These are phyloP conservation scores for Sclerotinia borealis DNA, from an alignment of 2,329 filamentous ascomycete species.

Conservation along the genomic window DNA sequence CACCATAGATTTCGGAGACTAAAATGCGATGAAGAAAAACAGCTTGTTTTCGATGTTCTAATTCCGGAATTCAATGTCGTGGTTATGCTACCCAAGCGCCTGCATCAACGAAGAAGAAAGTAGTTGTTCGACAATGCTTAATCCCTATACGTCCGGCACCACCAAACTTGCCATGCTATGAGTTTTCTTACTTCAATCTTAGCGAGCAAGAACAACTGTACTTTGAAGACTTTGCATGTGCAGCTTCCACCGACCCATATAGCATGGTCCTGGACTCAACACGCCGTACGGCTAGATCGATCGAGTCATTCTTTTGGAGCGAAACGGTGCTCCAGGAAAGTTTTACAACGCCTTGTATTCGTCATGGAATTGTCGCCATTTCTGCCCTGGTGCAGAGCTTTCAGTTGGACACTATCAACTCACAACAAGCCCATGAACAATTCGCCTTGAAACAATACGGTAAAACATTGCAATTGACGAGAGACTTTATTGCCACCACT, in stretches of 20 bases:
- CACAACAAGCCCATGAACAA: conserved; percentile 20
- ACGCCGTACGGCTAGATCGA: not conserved
- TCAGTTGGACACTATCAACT: not conserved
- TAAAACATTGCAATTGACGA: conserved; percentile 24
- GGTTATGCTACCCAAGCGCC: conserved; percentile 22
- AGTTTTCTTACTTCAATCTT: conserved; percentile 12
- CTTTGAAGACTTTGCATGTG: conserved; percentile 24
- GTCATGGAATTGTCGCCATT: conserved; percentile 27
- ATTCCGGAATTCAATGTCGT: conserved; percentile 28
- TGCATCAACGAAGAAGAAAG: conserved; percentile 6
- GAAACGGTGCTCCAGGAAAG: conserved; percentile 20
- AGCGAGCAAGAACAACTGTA: conserved; percentile 21
- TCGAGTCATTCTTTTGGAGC: conserved; percentile 46
- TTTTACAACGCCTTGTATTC: conserved; percentile 18
- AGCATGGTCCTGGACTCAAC: not conserved
- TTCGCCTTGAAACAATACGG: conserved; percentile 27
- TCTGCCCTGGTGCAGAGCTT: conserved; percentile 22
- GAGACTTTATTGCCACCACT: conserved; percentile 16
- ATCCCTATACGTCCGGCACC: conserved; percentile 16
- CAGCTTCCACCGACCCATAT: conserved; percentile 16
- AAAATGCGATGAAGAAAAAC: conserved; percentile 29
- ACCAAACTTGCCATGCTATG: conserved; percentile 13
- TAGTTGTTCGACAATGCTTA: conserved; percentile 2
- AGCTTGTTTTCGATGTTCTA: conserved; percentile 24
- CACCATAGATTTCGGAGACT: conserved; percentile 26